Base-by-base conservation (phyloP, 257 asterid genomes). In the Thymus quinquecostatus region DNA sequence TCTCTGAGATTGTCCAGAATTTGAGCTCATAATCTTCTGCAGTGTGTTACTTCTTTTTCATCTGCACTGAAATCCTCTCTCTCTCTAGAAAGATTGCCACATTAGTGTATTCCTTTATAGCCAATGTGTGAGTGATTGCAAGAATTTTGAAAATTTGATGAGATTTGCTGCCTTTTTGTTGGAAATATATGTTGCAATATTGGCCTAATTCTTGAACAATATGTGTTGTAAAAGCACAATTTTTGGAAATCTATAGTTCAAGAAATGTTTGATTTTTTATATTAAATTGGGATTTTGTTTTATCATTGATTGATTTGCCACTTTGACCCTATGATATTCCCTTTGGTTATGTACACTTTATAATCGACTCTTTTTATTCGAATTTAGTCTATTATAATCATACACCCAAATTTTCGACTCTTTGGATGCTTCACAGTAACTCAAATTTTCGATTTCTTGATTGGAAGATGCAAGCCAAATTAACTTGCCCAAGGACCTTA, bases 1-100 rank as follows among this genome's bases (percentile, higher is more conserved):
- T 92, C 58, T 79, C 90, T 34, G 74, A 88, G 68, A 95, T 95
- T 41, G 72, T 86, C 56, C 71, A 89, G 66, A 87, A 74, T 48
- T 66, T 93, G 81, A 84, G 33, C 70, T 81, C 79, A 72, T 66
- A 48, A 28, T 27, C 36, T 55, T 40, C 50, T 63, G 54, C 40
- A 14, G 64, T 68, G 72, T 73, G 72, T 60, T 77, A 61, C 30
- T 60, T 43, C 48, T 11, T 10, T 38, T 61, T 36, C 14, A 14
- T 71, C 61, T 60, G 33, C 62, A 60, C 38, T 6, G 28, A 28
- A 10, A 3, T 27, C 14, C 67, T 60, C 34, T 41, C 53, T 64
- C 40, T 43, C 54, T 49, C 60, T 64, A 10, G 10, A 32, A 27
- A 63, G 54, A 54, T 54, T 58, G 28, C 9, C 45, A 10, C 12